Evolutionary conservation across 352 stramenopile genomes (phyloP).

Genomic region (Pythium monospermum): DNA sequence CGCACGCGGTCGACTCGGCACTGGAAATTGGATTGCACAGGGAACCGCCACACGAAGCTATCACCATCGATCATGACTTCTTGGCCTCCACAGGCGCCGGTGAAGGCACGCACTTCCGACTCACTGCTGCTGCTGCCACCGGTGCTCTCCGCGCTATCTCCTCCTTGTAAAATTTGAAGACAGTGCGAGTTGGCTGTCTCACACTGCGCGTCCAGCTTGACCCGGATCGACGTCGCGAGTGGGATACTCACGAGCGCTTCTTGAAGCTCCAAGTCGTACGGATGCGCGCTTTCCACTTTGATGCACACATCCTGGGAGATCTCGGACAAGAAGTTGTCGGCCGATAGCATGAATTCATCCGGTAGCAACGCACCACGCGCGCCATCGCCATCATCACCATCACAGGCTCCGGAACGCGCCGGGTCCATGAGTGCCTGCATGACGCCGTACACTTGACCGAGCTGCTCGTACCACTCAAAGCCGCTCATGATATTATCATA

Average conservation of each 20-base stretch:
- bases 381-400: constrained; percentile 2
- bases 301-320: constrained; percentile 84
- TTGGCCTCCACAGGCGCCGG: constrained; percentile 68
- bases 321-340: constrained; percentile 84
- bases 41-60: constrained; percentile 85
- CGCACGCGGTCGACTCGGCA: constrained; percentile 80
- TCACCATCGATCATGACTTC: constrained; percentile 85
- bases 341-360: constrained; percentile 85
- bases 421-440: constrained; percentile 80
- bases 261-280: constrained; percentile 79
- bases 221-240: constrained; percentile 76
- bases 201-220: constrained; percentile 69
- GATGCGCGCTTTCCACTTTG: constrained; percentile 67
- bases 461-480: constrained; percentile 85
- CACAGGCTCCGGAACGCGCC: constrained; percentile 14
- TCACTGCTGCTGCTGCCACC: constrained; percentile 39
- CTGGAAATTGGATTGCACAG: constrained; percentile 87
- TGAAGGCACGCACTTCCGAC: constrained; percentile 83
- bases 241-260: constrained; percentile 78
- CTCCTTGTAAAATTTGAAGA: constrained; percentile 81
- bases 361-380: constrained; percentile 30
- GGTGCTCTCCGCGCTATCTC: constrained; percentile 34
- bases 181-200: constrained; percentile 85
- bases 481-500: constrained; percentile 82
- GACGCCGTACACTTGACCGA: constrained; percentile 82